Evolutionary conservation across 176 grass and related monocot species (phyloP).

Genomic region (Musa beccarii): DNA sequence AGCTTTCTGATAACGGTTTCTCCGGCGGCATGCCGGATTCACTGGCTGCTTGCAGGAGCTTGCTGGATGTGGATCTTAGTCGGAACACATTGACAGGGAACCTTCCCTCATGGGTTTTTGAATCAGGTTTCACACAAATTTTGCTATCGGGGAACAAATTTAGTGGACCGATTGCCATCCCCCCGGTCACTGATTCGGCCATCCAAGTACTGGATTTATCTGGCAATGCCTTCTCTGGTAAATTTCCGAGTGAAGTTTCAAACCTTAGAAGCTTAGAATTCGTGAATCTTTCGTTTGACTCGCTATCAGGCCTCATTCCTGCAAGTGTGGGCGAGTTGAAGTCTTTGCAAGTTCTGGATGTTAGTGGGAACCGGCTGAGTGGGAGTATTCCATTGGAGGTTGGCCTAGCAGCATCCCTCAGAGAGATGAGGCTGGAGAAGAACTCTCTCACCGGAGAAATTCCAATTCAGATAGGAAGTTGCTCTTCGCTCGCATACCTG

Average conservation of each 20-base stretch:
- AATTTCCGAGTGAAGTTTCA: conserved; percentile 40
- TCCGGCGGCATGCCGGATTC: conserved; percentile 58
- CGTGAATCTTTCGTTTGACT: conserved; percentile 73
- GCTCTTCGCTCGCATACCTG: conserved; percentile 50
- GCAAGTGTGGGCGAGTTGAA: conserved; percentile 45
- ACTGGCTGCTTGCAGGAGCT: conserved; percentile 45
- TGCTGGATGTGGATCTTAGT: conserved; percentile 64
- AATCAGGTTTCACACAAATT: conserved; percentile 49
- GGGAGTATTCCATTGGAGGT: conserved; percentile 46
- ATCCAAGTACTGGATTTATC: conserved; percentile 61
- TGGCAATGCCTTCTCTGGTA: conserved; percentile 73
- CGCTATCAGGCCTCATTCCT: conserved; percentile 51
- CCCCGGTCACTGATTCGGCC: conserved; percentile 31
- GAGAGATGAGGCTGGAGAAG: conserved; percentile 50
- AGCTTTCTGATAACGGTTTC: conserved; percentile 65
- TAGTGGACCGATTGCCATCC: conserved; percentile 46
- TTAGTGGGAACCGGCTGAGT: conserved; percentile 51
- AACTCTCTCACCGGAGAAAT: conserved; percentile 72
- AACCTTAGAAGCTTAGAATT: conserved; percentile 41
- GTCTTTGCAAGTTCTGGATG: conserved; percentile 66
- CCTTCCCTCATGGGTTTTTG: conserved; percentile 68
- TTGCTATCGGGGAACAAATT: conserved; percentile 64
- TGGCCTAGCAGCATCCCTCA: conserved; percentile 42
- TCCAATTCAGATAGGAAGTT: conserved; percentile 57
- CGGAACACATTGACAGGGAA: conserved; percentile 65